phyloP scores from a whole-genome alignment of 169 alveolate species.

The Plasmodium gaboni region DNA sequence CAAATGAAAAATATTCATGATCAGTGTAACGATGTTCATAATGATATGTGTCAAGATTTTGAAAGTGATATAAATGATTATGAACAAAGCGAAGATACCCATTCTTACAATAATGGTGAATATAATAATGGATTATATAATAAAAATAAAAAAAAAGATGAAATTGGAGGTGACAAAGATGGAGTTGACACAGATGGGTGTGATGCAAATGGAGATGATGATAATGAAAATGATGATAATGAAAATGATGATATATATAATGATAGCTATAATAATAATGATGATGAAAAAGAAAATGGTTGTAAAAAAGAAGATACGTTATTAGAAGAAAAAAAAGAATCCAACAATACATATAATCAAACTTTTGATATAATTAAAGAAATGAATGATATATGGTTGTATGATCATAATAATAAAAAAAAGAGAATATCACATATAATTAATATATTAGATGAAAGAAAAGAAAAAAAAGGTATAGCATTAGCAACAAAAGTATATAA shows the following conservation, averaged over 20 bases:
- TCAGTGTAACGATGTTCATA: constrained; percentile 7
- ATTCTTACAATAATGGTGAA: neutral
- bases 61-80: constrained; percentile 5
- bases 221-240: neutral
- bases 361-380: constrained; percentile 51
- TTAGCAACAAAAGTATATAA: constrained; percentile 98
- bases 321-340: neutral
- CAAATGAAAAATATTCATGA: constrained; percentile 78
- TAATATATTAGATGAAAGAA: neutral
- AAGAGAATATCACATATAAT: constrained; percentile 4
- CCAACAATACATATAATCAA: neutral
- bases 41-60: neutral
- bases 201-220: neutral
- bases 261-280: neutral
- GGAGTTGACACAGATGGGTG: no score
- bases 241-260: neutral
- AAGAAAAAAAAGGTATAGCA: constrained; percentile 79
- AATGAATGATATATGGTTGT: constrained; percentile 14
- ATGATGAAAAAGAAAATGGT: constrained; percentile 2
- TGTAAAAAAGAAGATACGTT: neutral
- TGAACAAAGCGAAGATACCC: constrained; percentile 2
- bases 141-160: neutral
- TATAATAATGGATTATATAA: neutral
- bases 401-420: constrained; percentile 54
- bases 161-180: neutral